Conservation (phyloP, 495 filamentous ascomycete species). For the Daldinia grandis region DNA sequence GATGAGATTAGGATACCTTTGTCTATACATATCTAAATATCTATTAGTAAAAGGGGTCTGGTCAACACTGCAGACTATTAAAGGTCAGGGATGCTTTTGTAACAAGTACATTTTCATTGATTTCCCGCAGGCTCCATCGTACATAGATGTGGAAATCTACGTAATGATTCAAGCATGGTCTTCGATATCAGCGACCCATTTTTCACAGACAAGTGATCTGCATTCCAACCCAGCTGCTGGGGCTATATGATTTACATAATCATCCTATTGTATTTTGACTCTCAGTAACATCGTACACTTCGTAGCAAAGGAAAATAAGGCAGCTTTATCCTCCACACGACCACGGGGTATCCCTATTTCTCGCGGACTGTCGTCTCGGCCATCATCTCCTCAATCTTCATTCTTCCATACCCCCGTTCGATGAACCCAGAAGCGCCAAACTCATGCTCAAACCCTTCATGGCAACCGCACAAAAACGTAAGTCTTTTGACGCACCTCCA, state of each 20-base stretch:
- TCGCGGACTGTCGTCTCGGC: slow-evolving; percentile 11
- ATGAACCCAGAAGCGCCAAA: slow-evolving; percentile 29
- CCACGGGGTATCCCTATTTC: slow-evolving; percentile 29
- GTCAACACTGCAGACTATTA: background rate
- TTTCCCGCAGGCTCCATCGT: background rate
- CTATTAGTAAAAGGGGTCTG: background rate
- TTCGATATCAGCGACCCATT: background rate
- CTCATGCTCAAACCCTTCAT: slow-evolving; percentile 33
- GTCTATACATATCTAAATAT: background rate
- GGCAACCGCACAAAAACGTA: slow-evolving; percentile 14
- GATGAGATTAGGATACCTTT: slow-evolving; percentile 49
- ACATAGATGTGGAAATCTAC: background rate
- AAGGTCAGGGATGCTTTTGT: background rate
- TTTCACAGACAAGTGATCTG: background rate
- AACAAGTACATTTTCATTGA: background rate
- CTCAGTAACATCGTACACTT: slow-evolving; percentile 23
- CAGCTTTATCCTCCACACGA: slow-evolving; percentile 2
- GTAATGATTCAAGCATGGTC: background rate
- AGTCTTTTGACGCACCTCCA: slow-evolving; percentile 18
- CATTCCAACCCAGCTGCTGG: background rate
- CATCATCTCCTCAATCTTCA: slow-evolving; percentile 2
- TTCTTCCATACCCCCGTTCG: slow-evolving; percentile 4
- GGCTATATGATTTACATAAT: background rate
- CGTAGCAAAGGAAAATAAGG: slow-evolving; percentile 17
- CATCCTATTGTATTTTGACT: background rate